Percentiles rank a stretch among this genome's conserved stretches.
These are phyloP conservation scores for Stipa capillata DNA, from an alignment of 176 grass and related monocot genomes.

Conservation along the genomic window DNA sequence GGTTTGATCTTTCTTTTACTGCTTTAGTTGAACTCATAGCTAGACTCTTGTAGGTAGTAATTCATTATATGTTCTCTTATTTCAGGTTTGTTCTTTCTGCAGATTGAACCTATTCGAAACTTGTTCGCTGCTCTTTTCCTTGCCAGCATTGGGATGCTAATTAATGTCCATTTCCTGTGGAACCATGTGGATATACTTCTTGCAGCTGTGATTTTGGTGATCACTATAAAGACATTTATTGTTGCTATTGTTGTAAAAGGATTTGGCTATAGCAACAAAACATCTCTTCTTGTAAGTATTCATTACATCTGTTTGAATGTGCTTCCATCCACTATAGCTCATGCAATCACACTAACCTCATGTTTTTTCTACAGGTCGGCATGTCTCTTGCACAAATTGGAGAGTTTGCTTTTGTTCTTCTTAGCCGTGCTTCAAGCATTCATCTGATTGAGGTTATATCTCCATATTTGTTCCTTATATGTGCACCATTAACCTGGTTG, in stretches of 20 bases:
- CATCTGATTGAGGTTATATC: slow-evolving; percentile 91
- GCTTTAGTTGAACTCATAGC: not conserved
- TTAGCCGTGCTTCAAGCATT: slow-evolving; percentile 97
- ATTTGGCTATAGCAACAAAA: slow-evolving; percentile 98
- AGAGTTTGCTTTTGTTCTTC: slow-evolving; percentile 98
- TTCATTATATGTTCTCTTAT: slow-evolving; percentile 75
- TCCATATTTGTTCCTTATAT: slow-evolving; percentile 1
- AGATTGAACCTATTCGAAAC: slow-evolving; percentile 99
- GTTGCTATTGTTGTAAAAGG: slow-evolving; percentile 86
- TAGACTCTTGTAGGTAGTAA: slow-evolving; percentile 41
- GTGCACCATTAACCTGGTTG: not conserved
- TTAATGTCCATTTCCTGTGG: slow-evolving; percentile 99
- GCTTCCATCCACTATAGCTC: not conserved
- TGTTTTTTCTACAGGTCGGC: slow-evolving; percentile 57
- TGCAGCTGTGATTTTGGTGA: slow-evolving; percentile 95
- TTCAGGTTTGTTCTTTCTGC: slow-evolving; percentile 95
- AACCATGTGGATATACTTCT: slow-evolving; percentile 99
- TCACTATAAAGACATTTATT: slow-evolving; percentile 83
- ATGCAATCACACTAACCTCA: slow-evolving; percentile 1
- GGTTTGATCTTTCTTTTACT: slow-evolving; percentile 17
- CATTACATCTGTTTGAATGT: not conserved
- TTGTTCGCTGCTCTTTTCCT: slow-evolving; percentile 98
- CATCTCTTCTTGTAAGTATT: slow-evolving; percentile 90
- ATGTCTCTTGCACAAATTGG: slow-evolving; percentile 99
- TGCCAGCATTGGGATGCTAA: slow-evolving; percentile 99